phyloP scores from a whole-genome alignment of 371 early-diverging fungal genomes.

The Nematocida parisii region DNA sequence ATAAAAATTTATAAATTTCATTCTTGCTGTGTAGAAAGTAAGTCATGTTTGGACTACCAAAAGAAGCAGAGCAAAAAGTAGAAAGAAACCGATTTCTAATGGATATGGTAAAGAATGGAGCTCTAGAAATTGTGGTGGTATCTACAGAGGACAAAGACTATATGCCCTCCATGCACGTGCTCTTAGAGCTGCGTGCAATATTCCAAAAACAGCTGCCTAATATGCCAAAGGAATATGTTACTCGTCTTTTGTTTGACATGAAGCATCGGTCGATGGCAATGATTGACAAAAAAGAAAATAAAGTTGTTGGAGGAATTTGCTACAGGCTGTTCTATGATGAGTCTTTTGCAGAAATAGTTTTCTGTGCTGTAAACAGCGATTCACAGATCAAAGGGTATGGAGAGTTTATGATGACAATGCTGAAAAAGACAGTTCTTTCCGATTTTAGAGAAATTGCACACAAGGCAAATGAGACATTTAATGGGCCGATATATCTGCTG shows the following conservation, averaged over 20 bases:
- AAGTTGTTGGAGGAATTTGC: slow-evolving; percentile 91
- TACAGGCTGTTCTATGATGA: slow-evolving; percentile 83
- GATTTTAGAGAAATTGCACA: slow-evolving; percentile 40
- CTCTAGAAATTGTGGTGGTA: slow-evolving; percentile 18
- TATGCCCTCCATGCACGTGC: slow-evolving; percentile 19
- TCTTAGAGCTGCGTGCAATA: slow-evolving; percentile 86
- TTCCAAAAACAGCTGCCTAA: slow-evolving; percentile 96
- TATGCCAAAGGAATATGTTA: slow-evolving; percentile 98
- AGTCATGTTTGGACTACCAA: slow-evolving; percentile 48
- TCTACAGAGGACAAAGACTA: slow-evolving; percentile 10
- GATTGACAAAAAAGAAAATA: slow-evolving; percentile 72
- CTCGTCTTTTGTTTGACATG: slow-evolving; percentile 86
- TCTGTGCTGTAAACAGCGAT: slow-evolving; percentile 85
- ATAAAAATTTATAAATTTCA: slow-evolving; percentile 23
- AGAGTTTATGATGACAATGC: slow-evolving; percentile 66
- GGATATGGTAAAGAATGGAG: slow-evolving; percentile 5
- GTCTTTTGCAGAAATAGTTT: slow-evolving; percentile 95
- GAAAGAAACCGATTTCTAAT: slow-evolving; percentile 35
- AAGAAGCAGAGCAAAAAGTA: slow-evolving; percentile 54
- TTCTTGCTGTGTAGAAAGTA: slow-evolving; percentile 7
- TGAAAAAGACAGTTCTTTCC: slow-evolving; percentile 67
- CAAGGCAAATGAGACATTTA: not conserved
- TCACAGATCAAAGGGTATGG: slow-evolving; percentile 84
- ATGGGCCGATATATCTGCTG: slow-evolving; percentile 75
- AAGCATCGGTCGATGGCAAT: slow-evolving; percentile 68